A percentile compares a stretch with the other conserved stretches of the same genome.
Conservation (phyloP, 495 filamentous ascomycete genomes). For the Bombardia bombarda region DNA sequence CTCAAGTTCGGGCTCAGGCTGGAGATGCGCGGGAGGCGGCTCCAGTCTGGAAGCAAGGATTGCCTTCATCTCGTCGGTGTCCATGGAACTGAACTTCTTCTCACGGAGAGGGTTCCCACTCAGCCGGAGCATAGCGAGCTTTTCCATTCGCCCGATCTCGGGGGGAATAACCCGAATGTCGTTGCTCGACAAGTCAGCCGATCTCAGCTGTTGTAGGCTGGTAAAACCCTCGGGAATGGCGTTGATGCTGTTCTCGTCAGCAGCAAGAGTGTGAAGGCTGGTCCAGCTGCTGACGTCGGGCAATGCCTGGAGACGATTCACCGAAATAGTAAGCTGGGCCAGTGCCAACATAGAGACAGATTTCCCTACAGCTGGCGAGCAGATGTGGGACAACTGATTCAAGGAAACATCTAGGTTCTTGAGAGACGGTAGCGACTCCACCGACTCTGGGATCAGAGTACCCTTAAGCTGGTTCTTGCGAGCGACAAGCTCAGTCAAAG, state of each 20-base stretch:
- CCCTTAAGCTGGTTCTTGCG: constrained; percentile 73
- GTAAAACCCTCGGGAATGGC: constrained; percentile 68
- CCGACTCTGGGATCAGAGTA: constrained; percentile 54
- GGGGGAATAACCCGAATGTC: constrained; percentile 67
- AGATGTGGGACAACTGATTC: constrained; percentile 57
- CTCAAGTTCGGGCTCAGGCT: constrained; percentile 9
- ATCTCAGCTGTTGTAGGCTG: constrained; percentile 55
- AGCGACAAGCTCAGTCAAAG: constrained; percentile 66
- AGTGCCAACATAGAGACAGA: constrained; percentile 53
- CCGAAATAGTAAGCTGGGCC: constrained; percentile 62
- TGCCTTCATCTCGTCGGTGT: constrained; percentile 72
- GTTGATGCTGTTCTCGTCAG: constrained; percentile 72
- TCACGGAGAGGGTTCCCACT: constrained; percentile 83
- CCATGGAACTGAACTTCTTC: constrained; percentile 72
- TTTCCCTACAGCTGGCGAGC: constrained; percentile 15
- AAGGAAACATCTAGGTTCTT: constrained; percentile 68
- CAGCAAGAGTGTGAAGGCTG: constrained; percentile 60
- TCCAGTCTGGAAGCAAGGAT: constrained; percentile 63
- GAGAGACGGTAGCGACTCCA: constrained; percentile 51
- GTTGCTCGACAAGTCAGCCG: constrained; percentile 77
- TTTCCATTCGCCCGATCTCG: constrained; percentile 72
- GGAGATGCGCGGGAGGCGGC: constrained; percentile 32
- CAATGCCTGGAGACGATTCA: constrained; percentile 66
- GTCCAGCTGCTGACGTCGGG: constrained; percentile 66
- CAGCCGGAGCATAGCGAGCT: constrained; percentile 61